These are phyloP conservation scores for Scedosporium apiospermum DNA, from an alignment of 2,329 filamentous ascomycete genomes.

Conservation along the genomic window DNA sequence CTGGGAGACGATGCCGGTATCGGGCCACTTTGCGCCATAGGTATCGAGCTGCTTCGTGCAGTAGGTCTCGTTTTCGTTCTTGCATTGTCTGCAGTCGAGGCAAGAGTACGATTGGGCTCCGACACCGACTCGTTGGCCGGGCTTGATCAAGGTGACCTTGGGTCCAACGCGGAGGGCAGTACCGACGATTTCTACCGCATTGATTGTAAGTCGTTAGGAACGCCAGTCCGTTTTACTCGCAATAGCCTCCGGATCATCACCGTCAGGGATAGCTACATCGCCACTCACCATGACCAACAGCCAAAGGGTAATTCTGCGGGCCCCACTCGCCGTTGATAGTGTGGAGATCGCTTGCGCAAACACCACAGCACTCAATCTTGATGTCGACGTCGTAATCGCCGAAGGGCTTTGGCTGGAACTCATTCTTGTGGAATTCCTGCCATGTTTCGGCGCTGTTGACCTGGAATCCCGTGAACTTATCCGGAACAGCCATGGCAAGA, in stretches of 20 bases:
- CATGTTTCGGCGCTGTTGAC: constrained; percentile 42
- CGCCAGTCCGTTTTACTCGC: not conserved
- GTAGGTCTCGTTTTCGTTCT: constrained; percentile 59
- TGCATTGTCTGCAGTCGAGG: constrained; percentile 55
- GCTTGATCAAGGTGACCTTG: constrained; percentile 49
- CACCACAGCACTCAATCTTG: constrained; percentile 67
- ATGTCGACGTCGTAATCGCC: constrained; percentile 73
- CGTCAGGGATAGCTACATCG: not conserved
- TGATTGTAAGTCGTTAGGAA: not conserved
- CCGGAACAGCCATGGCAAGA: constrained; percentile 40
- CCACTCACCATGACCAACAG: constrained; percentile 46
- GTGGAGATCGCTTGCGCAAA: constrained; percentile 60
- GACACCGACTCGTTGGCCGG: constrained; percentile 58
- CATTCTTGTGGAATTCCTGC: constrained; percentile 56
- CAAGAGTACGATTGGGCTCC: constrained; percentile 59
- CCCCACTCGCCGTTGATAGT: constrained; percentile 57
- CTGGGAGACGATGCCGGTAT: constrained; percentile 52
- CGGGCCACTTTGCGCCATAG: constrained; percentile 47
- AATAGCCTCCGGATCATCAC: not conserved
- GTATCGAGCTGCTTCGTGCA: constrained; percentile 52
- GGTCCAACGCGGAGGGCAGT: constrained; percentile 53
- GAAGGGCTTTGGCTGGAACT: constrained; percentile 79
- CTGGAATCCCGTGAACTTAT: constrained; percentile 53
- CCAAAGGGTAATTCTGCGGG: constrained; percentile 44
- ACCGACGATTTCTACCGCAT: constrained; percentile 49